Evolutionary conservation across 768 basidiomycete genomes (phyloP).

Genomic region (Porpolomopsis calyptriformis): DNA sequence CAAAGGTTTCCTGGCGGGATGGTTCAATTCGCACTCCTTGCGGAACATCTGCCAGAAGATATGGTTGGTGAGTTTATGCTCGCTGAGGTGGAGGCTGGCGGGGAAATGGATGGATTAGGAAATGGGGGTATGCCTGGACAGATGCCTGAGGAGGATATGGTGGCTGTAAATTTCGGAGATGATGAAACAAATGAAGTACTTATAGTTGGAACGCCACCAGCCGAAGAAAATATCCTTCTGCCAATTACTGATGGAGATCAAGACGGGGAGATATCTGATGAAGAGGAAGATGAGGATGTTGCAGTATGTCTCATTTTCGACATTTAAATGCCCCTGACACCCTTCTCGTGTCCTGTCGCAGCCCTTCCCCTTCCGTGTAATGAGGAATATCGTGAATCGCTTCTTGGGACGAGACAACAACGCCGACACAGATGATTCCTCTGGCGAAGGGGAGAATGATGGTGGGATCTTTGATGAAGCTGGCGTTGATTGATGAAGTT

Average conservation of each 20-base stretch:
- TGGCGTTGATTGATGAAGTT: constrained; percentile 1
- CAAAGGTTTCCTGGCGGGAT: constrained; percentile 55
- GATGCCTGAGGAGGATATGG: constrained; percentile 21
- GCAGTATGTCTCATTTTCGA: constrained; percentile 23
- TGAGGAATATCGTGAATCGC: constrained; percentile 48
- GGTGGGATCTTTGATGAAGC: neutral
- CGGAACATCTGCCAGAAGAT: constrained; percentile 45
- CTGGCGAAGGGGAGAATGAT: neutral
- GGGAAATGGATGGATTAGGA: constrained; percentile 19
- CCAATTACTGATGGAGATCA: constrained; percentile 25
- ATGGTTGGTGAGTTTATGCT: constrained; percentile 52
- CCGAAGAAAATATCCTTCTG: neutral
- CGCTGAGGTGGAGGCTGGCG: constrained; percentile 30
- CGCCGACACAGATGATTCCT: neutral
- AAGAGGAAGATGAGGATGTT: constrained; percentile 36
- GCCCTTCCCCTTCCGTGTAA: constrained; percentile 49
- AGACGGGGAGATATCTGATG: constrained; percentile 26
- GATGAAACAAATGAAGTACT: constrained; percentile 26
- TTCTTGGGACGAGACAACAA: constrained; percentile 39
- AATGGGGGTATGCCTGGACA: constrained; percentile 39
- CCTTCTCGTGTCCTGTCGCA: no score
- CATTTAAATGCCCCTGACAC: no score
- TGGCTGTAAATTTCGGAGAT: neutral
- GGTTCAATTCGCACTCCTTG: constrained; percentile 49
- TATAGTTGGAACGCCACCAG: constrained; percentile 8